Evolutionary conservation across 2,329 filamentous ascomycete genomes (phyloP), one percentile per base, ranked within the genome.

Genomic region (Stagonosporopsis chrysanthemi): DNA sequence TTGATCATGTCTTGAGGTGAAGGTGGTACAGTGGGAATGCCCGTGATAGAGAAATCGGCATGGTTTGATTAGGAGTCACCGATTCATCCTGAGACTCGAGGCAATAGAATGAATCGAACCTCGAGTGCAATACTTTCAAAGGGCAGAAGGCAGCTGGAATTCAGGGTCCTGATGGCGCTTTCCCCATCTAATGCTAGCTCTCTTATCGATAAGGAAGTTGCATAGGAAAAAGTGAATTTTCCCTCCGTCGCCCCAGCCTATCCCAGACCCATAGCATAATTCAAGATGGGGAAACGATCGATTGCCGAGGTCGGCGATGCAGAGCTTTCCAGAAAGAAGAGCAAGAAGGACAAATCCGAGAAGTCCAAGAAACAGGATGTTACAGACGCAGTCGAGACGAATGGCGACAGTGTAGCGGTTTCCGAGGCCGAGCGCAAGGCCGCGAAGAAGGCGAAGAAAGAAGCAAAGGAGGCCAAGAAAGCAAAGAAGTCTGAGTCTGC

Each of bases 361-460:
- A 73, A 71, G 58, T 53, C 62, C 23, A 62, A 60, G 28, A 71
- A 67, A 51, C 52, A 61, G 8, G 52, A 62, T 28, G 50, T 52
- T 6, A 47, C 51, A 14, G 64, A 62, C 31, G 68, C 62, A n/a
- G 49, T 60, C 22, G 66, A 67, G 48, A 55, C 62, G 12, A 67
- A 69, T 57, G 66, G 61, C 42, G 66, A 45, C 44, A 58, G 42
- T 29, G 56, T 63, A 62, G 64, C 54, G 19, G 36, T 52, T 14
- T 61, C 61, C 6, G 72, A 79, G 64, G 78, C 75, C 3, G 77
- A 77, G 64, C 74, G 73, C 42, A 80, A 80, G 63, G 77, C 77
- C 4, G 71, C 71, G 29, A 79, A 77, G 64, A 75, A 75, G 62
- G 75, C 74, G 14, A 75, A 75, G 64, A 79, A 76, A 60, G 77